These are phyloP conservation scores for Cinnamomum micranthum DNA, from an alignment of 164 flowering plant genomes.

Conservation along the genomic window DNA sequence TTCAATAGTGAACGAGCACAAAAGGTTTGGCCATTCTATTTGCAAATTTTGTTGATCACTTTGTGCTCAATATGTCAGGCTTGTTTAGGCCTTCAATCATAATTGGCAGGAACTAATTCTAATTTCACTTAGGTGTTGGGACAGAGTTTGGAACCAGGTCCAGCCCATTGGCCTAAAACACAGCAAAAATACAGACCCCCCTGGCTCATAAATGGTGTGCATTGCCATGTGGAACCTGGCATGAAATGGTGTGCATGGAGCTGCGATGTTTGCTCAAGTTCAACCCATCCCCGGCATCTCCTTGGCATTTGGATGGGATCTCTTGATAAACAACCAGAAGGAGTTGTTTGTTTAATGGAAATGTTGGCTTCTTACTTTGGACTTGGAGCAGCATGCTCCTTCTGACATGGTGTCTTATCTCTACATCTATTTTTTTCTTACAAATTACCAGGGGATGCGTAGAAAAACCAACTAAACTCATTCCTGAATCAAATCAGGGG, in stretches of 20 bases:
- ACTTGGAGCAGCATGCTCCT: neutral
- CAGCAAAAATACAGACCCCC: too few relatives aligned
- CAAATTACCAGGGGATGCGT: neutral
- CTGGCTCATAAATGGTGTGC: too few relatives aligned
- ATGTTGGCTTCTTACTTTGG: neutral
- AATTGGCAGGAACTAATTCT: too few relatives aligned
- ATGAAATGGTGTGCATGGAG: neutral
- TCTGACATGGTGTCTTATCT: neutral
- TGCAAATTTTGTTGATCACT: too few relatives aligned
- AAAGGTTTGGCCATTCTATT: too few relatives aligned
- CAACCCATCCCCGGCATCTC: neutral
- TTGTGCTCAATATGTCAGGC: too few relatives aligned
- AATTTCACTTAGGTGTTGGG: too few relatives aligned
- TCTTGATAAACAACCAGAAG: neutral
- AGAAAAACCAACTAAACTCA: neutral
- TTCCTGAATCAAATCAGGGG: too few relatives aligned
- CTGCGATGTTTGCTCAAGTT: neutral
- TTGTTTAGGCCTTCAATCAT: too few relatives aligned
- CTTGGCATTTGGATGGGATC: neutral
- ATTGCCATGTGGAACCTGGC: neutral
- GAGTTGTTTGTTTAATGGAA: neutral
- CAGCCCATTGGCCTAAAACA: too few relatives aligned
- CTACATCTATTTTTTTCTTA: neutral
- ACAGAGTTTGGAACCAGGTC: too few relatives aligned
- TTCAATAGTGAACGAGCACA: too few relatives aligned